Base-by-base conservation (phyloP, 257 asterid genomes). In the Cruciata laevipes region DNA sequence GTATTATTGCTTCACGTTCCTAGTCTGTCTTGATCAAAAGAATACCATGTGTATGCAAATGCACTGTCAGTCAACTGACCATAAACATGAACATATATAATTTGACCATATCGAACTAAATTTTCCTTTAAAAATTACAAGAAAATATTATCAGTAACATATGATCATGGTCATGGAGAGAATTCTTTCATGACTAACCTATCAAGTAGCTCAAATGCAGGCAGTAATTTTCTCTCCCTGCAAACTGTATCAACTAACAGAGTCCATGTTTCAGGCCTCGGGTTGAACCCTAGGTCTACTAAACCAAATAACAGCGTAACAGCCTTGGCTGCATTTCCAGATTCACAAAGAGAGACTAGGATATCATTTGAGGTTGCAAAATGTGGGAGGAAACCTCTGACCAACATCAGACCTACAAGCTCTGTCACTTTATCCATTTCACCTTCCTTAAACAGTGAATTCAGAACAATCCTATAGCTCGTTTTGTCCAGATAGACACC, bases 381-480 rank as follows among this genome's bases (percentile, higher is more conserved):
- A 72, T 90, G 99, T 40, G 99, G 99, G 77, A 85, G 75, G 66
- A 88, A 82, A 21, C 95, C 90, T 84, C 95, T 78, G 47, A 71
- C 74, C 81, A 93, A 71, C 99, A 93, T 90, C 78, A 88, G 72
- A 63, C 63, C 79, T 63, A 90, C 69, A 73, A 93, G 73, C 32
- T 75, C 82, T 63, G 80, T 79, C 4, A 87, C 90, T 80, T 73
- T 85, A 59, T 85, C 87, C 72, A 82, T 62, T 72, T 90, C 86
- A 18, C 87, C 84, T 75, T 84, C 95, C 71, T 83, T 86, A 77
- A 83, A 85, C 83, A 88, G 76, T 69, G 78, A 79, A 75, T 93
- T 93, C 55, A 93, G 65, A 76, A 90, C 97, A 20, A 90, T 93
- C 79, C 96, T 83, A 78, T 90, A 93, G 77, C 96, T 90, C 63